Evolutionary conservation across 2,329 filamentous ascomycete species (phyloP), one percentile per base, ranked within the genome.

Genomic region (Cercospora zeae-maydis): DNA sequence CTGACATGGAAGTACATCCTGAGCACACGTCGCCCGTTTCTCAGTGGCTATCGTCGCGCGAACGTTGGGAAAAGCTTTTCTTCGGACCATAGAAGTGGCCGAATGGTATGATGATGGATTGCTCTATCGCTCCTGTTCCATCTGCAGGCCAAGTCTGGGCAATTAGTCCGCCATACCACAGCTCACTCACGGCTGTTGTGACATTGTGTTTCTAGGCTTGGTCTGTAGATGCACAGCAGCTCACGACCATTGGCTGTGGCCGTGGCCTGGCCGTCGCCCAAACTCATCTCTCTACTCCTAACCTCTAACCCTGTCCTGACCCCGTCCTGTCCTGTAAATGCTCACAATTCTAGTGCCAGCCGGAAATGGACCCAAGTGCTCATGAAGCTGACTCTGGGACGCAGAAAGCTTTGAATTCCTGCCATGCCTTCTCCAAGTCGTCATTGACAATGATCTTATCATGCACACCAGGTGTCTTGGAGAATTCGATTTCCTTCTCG

Each of bases 401-500:
- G 47, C 72, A 74, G 59, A 74, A 75, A 45, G 64, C 69, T 67
- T 73, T 71, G 70, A 86, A 75, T 68, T 84, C 82, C 58, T 65
- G 64, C 74, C 83, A 86, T 1, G 84, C 82, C 68, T 76, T 81
- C 64, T 87, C 84, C 61, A 88, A 71, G 69, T 87, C 83, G 73
- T 89, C 86, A 72, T 90, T 90, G 49, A 89, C 81, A 62, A 90
- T 82, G 65, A 86, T 82, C 73, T 83, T 80, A 71, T 90, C 87
- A 74, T 88, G 84, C 9, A 86, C 85, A 16, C 88, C 89, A 0
- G 85, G 84, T 1, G 83, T 84, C 77, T 87, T 83, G 45, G 88
- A 82, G 74, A 85, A 95, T 66, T 88, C 89, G 65, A 96, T 81
- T 80, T 96, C 91, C 53, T 85, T 82, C 76, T 84, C 82, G 2